Evolutionary conservation across 257 asterid species (phyloP), one percentile per base, ranked within the genome.

Genomic region (Prunella vulgaris): DNA sequence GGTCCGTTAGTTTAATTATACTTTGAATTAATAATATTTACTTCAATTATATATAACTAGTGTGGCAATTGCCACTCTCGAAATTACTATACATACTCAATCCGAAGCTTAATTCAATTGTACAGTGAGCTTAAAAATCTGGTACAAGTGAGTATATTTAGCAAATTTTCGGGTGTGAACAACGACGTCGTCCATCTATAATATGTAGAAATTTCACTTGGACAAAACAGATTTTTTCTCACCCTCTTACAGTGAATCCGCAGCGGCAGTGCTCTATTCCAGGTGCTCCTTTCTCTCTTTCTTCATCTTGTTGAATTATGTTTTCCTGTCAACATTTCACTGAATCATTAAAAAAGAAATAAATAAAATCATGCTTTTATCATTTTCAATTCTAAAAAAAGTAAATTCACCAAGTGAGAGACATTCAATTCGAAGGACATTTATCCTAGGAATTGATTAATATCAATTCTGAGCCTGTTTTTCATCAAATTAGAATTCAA

Each of bases 281-380:
- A 48, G 74, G 78, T 60, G 7, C 64, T 35, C n/a, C n/a, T n/a
- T n/a, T n/a, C 49, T 60, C 37, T 32, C 46, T 48, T 27, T 32
- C 30, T 37, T 33, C 13, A 14, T 54, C 22, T 30, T 74, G 64
- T 48, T 20, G 33, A 32, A 46, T 44, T 66, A 53, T 44, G 60
- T 25, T 54, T 72, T 66, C 51, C 1, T n/a, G 20, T 14, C 46
- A 10, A 25, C 54, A 71, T 71, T 56, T 58, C 40, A 17, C 60
- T 25, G 15, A 12, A 18, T 38, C 61, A 30, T 3, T 1, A 48
- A 60, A 21, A 1, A 35, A 35, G 10, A 2, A 17, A 33, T 27
- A 4, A 18, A 10, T 44, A 13, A 13, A n/a, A n/a, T n/a, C n/a
- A n/a, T 38, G 49, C 30, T 3, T 44, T 66, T 56, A 38, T 42